A percentile compares a stretch with the other conserved stretches of the same genome.
Evolutionary conservation across 2,329 filamentous ascomycete species (phyloP).

Genomic region (Xylaria sp.): DNA sequence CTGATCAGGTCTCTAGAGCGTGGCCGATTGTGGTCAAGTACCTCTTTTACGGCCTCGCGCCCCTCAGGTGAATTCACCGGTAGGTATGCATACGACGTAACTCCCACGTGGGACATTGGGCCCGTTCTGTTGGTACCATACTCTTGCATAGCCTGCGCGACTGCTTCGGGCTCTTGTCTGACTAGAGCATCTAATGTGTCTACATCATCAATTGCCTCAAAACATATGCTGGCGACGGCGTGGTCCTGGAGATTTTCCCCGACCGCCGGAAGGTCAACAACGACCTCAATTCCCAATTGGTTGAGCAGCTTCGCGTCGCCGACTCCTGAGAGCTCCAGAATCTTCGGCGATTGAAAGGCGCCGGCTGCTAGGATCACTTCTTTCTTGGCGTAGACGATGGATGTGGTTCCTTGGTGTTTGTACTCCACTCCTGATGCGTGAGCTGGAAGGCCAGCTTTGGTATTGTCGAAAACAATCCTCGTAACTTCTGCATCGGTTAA

Average conservation of each 20-base stretch:
- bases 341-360: conserved; percentile 7
- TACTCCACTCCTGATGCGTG: conserved; percentile 22
- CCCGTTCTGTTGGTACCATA: conserved; percentile 17
- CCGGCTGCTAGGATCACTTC: conserved; percentile 14
- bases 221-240: conserved; percentile 13
- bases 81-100: conserved; percentile 1
- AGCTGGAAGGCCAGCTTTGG: neutral
- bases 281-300: conserved; percentile 2
- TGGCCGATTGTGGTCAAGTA: conserved; percentile 13
- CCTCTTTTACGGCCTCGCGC: neutral
- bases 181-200: conserved; percentile 25
- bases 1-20: neutral
- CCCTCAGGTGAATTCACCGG: neutral
- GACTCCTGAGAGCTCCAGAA: conserved; percentile 11
- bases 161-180: conserved; percentile 19
- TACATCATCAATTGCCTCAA: conserved; percentile 20
- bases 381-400: neutral
- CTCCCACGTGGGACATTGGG: conserved; percentile 17
- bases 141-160: conserved; percentile 24
- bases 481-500: conserved; percentile 13
- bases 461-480: conserved; percentile 22
- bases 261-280: conserved; percentile 25
- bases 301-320: conserved; percentile 8
- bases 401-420: neutral
- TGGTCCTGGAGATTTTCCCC: conserved; percentile 37